phyloP scores from a whole-genome alignment of 2,329 filamentous ascomycete species.

The Epichloe sibirici region DNA sequence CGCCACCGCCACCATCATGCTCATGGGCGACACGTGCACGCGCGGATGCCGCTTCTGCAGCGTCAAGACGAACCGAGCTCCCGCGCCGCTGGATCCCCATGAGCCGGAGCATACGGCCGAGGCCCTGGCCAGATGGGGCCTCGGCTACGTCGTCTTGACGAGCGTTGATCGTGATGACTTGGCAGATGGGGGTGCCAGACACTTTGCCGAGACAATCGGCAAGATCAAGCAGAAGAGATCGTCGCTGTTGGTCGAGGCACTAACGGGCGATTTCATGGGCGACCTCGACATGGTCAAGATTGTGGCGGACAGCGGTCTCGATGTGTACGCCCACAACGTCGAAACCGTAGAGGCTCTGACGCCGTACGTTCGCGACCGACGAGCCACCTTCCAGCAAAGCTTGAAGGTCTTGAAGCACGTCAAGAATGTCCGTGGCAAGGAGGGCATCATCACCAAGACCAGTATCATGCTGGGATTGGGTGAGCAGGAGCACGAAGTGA shows the following conservation, averaged over 20 bases:
- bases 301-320: constrained; percentile 77
- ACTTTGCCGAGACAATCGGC: constrained; percentile 88
- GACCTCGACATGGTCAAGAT: constrained; percentile 76
- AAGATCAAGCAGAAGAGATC: constrained; percentile 82
- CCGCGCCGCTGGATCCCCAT: constrained; percentile 77
- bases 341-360: constrained; percentile 90
- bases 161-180: constrained; percentile 90
- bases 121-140: constrained; percentile 79
- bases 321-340: constrained; percentile 95
- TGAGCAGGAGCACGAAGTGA: constrained; percentile 79
- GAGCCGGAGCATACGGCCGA: constrained; percentile 96
- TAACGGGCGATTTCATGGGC: constrained; percentile 80
- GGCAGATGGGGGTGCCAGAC: constrained; percentile 71
- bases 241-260: constrained; percentile 64
- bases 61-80: constrained; percentile 73
- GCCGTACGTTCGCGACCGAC: constrained; percentile 76
- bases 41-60: constrained; percentile 93
- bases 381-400: constrained; percentile 81
- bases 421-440: constrained; percentile 57
- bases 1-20: constrained; percentile 96
- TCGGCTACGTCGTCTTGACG: constrained; percentile 93
- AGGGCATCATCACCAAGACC: constrained; percentile 90
- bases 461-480: constrained; percentile 94
- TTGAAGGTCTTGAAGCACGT: constrained; percentile 67
- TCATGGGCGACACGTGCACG: constrained; percentile 98